Percentiles rank a stretch among this genome's conserved stretches.
Conservation (phyloP, 2,329 filamentous ascomycete species). For the Lithohypha guttulata region DNA sequence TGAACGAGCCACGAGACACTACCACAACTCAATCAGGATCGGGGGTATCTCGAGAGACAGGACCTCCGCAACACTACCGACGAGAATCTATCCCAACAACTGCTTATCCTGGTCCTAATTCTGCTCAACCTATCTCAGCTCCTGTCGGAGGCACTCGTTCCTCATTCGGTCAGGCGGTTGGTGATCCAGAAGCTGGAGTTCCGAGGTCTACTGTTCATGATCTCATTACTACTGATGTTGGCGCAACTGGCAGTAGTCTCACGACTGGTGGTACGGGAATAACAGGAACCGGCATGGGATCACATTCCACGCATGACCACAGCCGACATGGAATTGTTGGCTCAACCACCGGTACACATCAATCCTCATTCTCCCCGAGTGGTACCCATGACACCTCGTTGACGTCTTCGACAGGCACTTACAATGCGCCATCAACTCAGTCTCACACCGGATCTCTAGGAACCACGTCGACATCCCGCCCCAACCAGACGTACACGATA, state of each 20-base stretch:
- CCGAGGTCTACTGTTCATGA: constrained; percentile 9
- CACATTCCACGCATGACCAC: neutral
- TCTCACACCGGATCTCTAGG: constrained; percentile 13
- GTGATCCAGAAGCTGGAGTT: neutral
- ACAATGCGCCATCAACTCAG: constrained; percentile 15
- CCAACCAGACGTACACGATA: neutral
- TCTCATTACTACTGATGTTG: constrained; percentile 10
- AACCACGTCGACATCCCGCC: neutral
- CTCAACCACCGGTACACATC: neutral
- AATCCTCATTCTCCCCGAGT: constrained; percentile 12
- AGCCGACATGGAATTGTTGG: too few relatives aligned
- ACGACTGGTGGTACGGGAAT: constrained; percentile 4
- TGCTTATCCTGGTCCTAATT: constrained; percentile 17
- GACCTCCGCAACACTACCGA: constrained; percentile 13
- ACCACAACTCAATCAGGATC: constrained; percentile 4
- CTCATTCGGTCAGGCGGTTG: neutral
- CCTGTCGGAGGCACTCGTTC: constrained; percentile 16
- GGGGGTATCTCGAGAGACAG: constrained; percentile 3
- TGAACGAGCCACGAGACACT: constrained; percentile 7
- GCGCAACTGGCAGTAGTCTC: constrained; percentile 11
- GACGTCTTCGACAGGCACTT: constrained; percentile 10
- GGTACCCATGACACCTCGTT: constrained; percentile 10
- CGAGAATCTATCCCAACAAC: constrained; percentile 21
- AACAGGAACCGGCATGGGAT: neutral
- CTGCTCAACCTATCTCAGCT: constrained; percentile 16